Base-by-base conservation (phyloP, 176 grass and related monocot genomes). In the Oryza australiensis region DNA sequence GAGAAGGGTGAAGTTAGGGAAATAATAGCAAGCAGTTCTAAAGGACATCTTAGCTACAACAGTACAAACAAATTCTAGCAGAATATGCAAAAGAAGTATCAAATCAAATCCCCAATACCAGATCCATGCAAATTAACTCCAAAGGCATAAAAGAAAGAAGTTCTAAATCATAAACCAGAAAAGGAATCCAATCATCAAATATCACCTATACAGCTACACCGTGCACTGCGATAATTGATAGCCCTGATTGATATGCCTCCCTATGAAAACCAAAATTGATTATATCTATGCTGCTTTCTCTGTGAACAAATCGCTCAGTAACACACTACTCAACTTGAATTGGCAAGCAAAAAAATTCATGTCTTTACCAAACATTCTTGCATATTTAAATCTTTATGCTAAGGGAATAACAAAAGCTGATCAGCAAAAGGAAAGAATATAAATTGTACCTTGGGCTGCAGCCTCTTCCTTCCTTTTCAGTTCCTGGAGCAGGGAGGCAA, bases 381-480 rank as follows among this genome's bases (percentile, higher is more conserved):
- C 41, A 22, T 63, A 20, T 75, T 64, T 24, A 68, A 35, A 77
- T 73, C 33, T 71, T 86, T 70, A 75, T 75, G 65, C 32, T 77
- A 81, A 26, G 1, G 4, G 34, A 78, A 72, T 35, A 49, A 35
- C 27, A 40, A 67, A 45, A 87, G 49, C 26, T 55, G 70, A 11
- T 24, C 24, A 3, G 49, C 37, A 72, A 70, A 72, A 69, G 9
- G 12, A 75, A 76, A n/a, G 11, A 71, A 62, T 77, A 33, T 9
- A 23, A 23, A 62, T 15, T 65, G 26, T 88, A 99, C 96, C 93
- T 83, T 62, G 79, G 34, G 83, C 81, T 75, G 91, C 93, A 49
- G 96, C 93, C 43, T 99, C 93, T 94, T 99, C 96, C 85, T 80
- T 93, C 74, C 89, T 90, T 94, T 95, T 90, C 62, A 99, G 46